These are phyloP conservation scores for Zygotorulaspora florentina DNA, from an alignment of 805 yeast genomes.

Conservation along the genomic window DNA sequence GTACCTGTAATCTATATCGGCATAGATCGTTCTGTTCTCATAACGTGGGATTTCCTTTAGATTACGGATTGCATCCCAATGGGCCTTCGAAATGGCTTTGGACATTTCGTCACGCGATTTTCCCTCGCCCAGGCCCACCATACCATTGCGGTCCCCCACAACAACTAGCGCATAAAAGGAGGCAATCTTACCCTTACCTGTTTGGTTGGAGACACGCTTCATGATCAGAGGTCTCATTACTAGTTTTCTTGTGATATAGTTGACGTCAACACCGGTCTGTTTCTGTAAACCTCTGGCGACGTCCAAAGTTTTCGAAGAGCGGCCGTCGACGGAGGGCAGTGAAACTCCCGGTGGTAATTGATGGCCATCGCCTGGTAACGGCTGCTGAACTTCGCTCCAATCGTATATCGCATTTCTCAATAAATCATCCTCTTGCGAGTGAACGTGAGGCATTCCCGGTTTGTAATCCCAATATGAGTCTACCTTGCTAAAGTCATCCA, in stretches of 20 bases:
- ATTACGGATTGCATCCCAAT: slow-evolving; percentile 90
- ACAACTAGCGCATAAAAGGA: slow-evolving; percentile 79
- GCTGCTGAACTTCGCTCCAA: slow-evolving; percentile 24
- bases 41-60: slow-evolving; percentile 76
- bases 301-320: slow-evolving; percentile 22
- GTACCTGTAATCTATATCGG: slow-evolving; percentile 74
- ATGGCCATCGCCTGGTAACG: slow-evolving; percentile 22
- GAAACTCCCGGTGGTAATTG: slow-evolving; percentile 25
- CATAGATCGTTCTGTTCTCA: slow-evolving; percentile 87
- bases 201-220: slow-evolving; percentile 85
- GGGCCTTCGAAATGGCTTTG: slow-evolving; percentile 76
- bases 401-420: slow-evolving; percentile 18
- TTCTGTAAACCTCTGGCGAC: slow-evolving; percentile 53
- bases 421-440: slow-evolving; percentile 19
- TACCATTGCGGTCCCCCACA: slow-evolving; percentile 90
- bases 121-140: slow-evolving; percentile 94
- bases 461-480: slow-evolving; percentile 74
- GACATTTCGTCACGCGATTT: slow-evolving; percentile 74
- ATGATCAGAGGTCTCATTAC: slow-evolving; percentile 62
- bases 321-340: slow-evolving; percentile 16
- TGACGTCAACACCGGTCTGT: slow-evolving; percentile 62
- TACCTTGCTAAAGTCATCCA: slow-evolving; percentile 63
- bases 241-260: slow-evolving; percentile 53
- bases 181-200: slow-evolving; percentile 85
- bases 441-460: slow-evolving; percentile 30